Evolutionary conservation across 1,284 basidiomycete genomes (phyloP).

Genomic region (Psilocybe mexicana): DNA sequence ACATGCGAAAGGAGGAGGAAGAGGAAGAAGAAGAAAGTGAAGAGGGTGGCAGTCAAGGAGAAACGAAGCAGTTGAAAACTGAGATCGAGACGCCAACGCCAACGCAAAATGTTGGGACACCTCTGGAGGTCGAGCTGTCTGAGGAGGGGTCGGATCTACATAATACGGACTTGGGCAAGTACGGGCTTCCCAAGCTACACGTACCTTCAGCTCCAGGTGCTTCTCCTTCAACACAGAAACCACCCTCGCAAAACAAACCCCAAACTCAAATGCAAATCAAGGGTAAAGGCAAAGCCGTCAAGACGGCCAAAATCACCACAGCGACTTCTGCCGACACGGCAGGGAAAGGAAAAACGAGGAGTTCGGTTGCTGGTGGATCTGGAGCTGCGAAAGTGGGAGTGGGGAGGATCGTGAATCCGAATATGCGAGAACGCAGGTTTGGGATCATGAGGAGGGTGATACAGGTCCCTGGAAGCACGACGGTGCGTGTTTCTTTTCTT

Average conservation of each 20-base stretch:
- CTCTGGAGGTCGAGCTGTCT: too few relatives aligned
- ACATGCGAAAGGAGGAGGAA: background rate
- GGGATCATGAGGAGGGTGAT: slow-evolving; percentile 54
- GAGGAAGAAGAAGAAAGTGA: slow-evolving; percentile 27
- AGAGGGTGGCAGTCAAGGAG: background rate
- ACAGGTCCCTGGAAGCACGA: slow-evolving; percentile 37
- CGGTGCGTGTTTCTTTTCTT: slow-evolving; percentile 20
- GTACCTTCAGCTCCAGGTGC: background rate
- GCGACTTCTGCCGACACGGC: background rate
- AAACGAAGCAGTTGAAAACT: background rate
- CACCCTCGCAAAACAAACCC: background rate
- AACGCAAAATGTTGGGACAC: too few relatives aligned
- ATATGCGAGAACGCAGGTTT: slow-evolving; percentile 52
- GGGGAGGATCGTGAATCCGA: slow-evolving; percentile 21
- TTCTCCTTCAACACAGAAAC: background rate
- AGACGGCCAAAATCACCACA: background rate
- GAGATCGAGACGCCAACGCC: too few relatives aligned
- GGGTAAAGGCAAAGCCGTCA: background rate
- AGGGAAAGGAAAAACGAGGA: background rate
- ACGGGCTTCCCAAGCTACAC: background rate
- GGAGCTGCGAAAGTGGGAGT: background rate
- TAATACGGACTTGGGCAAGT: background rate
- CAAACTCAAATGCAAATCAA: background rate
- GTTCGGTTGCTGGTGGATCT: too few relatives aligned
- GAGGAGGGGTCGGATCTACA: too few relatives aligned